These are phyloP conservation scores for Talaromyces sp. DNA, from an alignment of 2,329 filamentous ascomycete genomes.

Conservation along the genomic window DNA sequence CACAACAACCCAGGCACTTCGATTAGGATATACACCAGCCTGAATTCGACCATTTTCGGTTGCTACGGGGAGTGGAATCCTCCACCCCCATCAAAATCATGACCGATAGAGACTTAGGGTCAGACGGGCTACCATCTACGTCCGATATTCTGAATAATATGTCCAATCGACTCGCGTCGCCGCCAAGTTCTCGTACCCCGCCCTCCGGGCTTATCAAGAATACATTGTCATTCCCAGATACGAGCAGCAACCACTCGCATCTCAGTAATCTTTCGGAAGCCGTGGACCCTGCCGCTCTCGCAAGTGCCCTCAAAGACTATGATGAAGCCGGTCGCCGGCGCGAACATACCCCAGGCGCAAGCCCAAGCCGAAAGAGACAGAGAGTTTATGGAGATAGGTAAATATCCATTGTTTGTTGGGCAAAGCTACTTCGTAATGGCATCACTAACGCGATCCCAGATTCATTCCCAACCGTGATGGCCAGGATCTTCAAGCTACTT, in stretches of 20 bases:
- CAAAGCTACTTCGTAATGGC: not conserved
- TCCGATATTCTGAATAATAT: constrained; percentile 9
- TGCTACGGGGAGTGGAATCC: constrained; percentile 7
- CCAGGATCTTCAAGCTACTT: constrained; percentile 89
- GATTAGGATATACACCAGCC: not conserved
- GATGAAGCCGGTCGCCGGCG: constrained; percentile 58
- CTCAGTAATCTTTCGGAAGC: constrained; percentile 46
- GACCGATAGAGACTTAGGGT: constrained; percentile 24
- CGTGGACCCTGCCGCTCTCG: constrained; percentile 58
- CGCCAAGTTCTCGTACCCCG: constrained; percentile 59
- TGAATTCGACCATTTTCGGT: not conserved
- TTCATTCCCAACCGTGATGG: constrained; percentile 95
- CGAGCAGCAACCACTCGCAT: constrained; percentile 26
- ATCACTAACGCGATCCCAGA: constrained; percentile 45
- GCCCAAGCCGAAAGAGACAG: constrained; percentile 67
- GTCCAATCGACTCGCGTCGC: constrained; percentile 34
- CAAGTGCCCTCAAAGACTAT: constrained; percentile 60
- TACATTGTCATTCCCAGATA: constrained; percentile 39
- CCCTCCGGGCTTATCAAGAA: constrained; percentile 52
- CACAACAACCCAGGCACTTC: not conserved
- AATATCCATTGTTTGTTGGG: constrained; percentile 9
- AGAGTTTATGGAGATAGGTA: constrained; percentile 64
- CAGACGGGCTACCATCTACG: constrained; percentile 12
- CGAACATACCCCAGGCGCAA: constrained; percentile 62
- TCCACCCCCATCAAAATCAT: constrained; percentile 20